Percentiles rank a stretch among this genome's conserved stretches.
phyloP scores from a whole-genome alignment of 345 rosid genomes.

The Streptanthus diversifolius region DNA sequence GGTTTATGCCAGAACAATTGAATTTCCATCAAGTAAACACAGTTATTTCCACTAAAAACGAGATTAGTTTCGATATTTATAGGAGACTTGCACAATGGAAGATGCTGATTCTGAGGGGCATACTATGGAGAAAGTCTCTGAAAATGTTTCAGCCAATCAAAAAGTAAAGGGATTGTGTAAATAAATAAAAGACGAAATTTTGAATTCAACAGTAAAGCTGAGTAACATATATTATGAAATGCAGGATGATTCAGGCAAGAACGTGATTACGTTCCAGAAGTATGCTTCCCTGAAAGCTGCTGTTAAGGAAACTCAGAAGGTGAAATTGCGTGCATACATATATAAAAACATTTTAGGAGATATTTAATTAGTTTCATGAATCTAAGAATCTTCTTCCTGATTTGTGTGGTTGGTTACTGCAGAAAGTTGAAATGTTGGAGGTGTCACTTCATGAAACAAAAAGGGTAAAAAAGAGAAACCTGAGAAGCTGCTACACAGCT shows the following conservation, averaged over 20 bases:
- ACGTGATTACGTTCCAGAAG: background rate
- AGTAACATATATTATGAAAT: background rate
- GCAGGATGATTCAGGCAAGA: conserved; percentile 2
- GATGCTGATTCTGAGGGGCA: conserved; percentile 12
- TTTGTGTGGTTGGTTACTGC: conserved; percentile 7
- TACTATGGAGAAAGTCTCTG: background rate
- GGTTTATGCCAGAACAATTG: background rate
- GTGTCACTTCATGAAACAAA: conserved; percentile 21
- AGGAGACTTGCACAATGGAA: conserved; percentile 10
- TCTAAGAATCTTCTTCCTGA: background rate
- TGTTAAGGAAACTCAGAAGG: conserved; percentile 12
- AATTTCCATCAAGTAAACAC: background rate
- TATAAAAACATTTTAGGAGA: background rate
- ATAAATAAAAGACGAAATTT: background rate
- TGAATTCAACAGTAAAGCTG: background rate
- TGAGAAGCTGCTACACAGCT: background rate
- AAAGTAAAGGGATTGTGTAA: background rate
- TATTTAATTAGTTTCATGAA: background rate
- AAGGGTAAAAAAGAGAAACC: conserved; percentile 10
- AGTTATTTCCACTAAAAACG: background rate
- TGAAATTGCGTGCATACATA: background rate
- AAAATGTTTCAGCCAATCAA: background rate
- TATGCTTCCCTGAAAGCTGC: conserved; percentile 12
- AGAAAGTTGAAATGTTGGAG: conserved; percentile 25
- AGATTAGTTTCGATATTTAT: background rate